phyloP scores from a whole-genome alignment of 176 grass and related monocot species.

The Ananas comosus region DNA sequence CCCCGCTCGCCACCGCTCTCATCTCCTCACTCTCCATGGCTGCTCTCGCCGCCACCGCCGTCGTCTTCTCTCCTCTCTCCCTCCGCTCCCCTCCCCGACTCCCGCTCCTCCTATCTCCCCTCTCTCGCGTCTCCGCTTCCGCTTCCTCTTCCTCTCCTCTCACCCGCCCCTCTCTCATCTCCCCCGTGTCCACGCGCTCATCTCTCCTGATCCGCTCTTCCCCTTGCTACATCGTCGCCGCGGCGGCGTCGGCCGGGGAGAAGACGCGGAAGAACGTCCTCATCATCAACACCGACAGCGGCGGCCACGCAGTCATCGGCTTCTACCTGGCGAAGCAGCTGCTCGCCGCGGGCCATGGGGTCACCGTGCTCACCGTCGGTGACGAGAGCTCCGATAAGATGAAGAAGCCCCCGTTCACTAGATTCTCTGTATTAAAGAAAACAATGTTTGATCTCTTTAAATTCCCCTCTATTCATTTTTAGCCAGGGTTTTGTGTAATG shows the following conservation, averaged over 20 bases:
- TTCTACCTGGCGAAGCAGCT: constrained; percentile 78
- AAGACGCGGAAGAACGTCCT: constrained; percentile 59
- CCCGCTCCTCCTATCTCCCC: neutral
- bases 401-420: constrained; percentile 85
- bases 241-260: neutral
- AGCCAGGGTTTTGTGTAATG: neutral
- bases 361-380: constrained; percentile 84
- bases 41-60: constrained; percentile 7
- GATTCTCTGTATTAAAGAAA: constrained; percentile 39
- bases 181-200: neutral
- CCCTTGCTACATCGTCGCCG: neutral
- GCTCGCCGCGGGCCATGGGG: constrained; percentile 52
- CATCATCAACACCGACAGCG: constrained; percentile 66
- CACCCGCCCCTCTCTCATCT: neutral
- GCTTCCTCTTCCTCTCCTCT: constrained; percentile 5
- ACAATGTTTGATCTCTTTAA: constrained; percentile 3
- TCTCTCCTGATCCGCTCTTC: neutral
- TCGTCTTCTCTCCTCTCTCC: constrained; percentile 7
- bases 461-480: neutral
- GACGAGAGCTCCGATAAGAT: constrained; percentile 84
- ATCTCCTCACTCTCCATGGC: constrained; percentile 15
- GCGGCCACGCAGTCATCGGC: constrained; percentile 82
- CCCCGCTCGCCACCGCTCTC: constrained; percentile 3
- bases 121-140: constrained; percentile 8
- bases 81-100: constrained; percentile 6